A percentile compares a stretch with the other conserved stretches of the same genome.
Conservation (phyloP, 2,329 filamentous ascomycete genomes). For the Colletotrichum paranaense region DNA sequence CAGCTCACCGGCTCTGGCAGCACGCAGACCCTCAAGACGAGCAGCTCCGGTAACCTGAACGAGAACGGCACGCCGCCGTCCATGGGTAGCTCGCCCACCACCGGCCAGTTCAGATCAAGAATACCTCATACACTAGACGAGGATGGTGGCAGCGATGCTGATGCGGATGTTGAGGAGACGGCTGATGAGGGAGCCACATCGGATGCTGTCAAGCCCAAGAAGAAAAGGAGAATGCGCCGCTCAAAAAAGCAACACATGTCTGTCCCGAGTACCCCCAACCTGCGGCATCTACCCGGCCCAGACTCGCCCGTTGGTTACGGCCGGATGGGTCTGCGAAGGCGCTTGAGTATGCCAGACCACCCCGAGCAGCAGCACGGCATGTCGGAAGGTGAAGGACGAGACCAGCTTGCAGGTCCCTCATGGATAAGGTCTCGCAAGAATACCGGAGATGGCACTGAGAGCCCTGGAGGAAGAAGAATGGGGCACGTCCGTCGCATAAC, state of each 20-base stretch:
- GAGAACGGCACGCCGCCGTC: conserved; percentile 52
- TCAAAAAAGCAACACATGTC: conserved; percentile 57
- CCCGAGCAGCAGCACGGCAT: conserved; percentile 71
- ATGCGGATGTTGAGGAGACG: conserved; percentile 87
- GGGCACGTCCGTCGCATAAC: conserved; percentile 76
- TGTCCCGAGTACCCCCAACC: conserved; percentile 72
- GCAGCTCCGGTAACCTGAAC: conserved; percentile 44
- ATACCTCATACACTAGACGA: conserved; percentile 66
- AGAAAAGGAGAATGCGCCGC: conserved; percentile 68
- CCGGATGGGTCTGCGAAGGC: conserved; percentile 69
- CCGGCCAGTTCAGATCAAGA: conserved; percentile 55
- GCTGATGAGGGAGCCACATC: conserved; percentile 76
- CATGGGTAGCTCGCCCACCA: conserved; percentile 59
- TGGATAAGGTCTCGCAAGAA: conserved; percentile 58
- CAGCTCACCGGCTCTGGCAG: conserved; percentile 71
- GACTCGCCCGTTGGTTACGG: conserved; percentile 55
- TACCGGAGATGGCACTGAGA: conserved; percentile 63
- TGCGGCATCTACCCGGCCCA: conserved; percentile 54
- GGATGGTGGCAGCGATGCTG: conserved; percentile 73
- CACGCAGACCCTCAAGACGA: conserved; percentile 58
- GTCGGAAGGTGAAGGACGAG: conserved; percentile 81
- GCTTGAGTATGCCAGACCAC: conserved; percentile 73
- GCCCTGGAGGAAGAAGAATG: conserved; percentile 60
- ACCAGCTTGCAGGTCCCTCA: conserved; percentile 66
- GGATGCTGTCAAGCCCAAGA: conserved; percentile 64